Base-by-base conservation (phyloP, 176 grass and related monocot species). In the Aegilops umbellulata region DNA sequence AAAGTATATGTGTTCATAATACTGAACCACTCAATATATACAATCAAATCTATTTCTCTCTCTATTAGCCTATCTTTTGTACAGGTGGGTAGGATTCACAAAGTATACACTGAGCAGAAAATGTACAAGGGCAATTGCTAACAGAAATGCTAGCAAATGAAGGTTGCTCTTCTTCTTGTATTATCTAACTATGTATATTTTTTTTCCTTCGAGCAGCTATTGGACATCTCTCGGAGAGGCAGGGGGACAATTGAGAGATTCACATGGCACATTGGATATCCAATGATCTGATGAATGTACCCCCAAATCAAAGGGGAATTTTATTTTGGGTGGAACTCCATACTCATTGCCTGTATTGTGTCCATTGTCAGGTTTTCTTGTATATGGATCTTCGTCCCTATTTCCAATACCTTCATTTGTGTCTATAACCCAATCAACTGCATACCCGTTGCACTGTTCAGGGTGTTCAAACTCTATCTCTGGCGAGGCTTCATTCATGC, bases 251-350 rank as follows among this genome's bases (percentile, higher is more conserved):
- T 78, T 85, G 58, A 84, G 76, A 87, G 87, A 81, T 65, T 89
- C 86, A 29, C 93, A 89, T 78, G 84, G 38, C 87, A 94, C 81
- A 77, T 86, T 92, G 64, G 83, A 66, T 80, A 87, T 86, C 88
- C 88, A 94, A 83, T 95, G 86, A 85, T 95, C 91, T 82, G 86
- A 85, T 67, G 89, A 68, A 87, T 80, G 88, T 29, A 74, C 17
- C 60, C 75, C 53, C 65, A 89, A 74, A 82, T 89, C 86, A 86
- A 95, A 89, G 60, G 88, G 90, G 49, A 92, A 92, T 41, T 74
- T 88, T 68, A 92, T 42, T 87, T 83, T 80, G 42, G 10, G 24
- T 62, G 16, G 55, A 67, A 77, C 67, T 83, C 68, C 87, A 65
- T 38, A 88, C 53, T 65, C 42, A 38, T 69, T 81, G 64, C 66